These are phyloP conservation scores for Dimargaris xerosporica DNA, from an alignment of 192 early-diverging fungal genomes.

Conservation along the genomic window DNA sequence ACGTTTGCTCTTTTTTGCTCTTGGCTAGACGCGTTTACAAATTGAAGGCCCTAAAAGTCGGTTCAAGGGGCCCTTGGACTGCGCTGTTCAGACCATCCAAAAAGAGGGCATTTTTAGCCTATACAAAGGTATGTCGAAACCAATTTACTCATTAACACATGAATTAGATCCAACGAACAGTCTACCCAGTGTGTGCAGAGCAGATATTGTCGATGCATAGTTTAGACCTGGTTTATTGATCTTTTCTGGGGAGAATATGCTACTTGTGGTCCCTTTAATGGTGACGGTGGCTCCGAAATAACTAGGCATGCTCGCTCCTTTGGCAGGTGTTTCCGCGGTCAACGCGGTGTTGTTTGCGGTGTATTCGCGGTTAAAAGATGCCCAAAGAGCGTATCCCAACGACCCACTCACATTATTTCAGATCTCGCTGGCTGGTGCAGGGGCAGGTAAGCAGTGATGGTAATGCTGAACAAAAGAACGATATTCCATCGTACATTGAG, in stretches of 20 bases:
- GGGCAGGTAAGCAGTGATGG: constrained; percentile 52
- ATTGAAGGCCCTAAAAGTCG: constrained; percentile 32
- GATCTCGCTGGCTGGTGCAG: constrained; percentile 74
- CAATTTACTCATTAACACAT: no score
- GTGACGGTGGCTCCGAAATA: no score
- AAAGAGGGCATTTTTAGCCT: constrained; percentile 63
- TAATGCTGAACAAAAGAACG: no score
- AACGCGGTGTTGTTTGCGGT: constrained; percentile 77
- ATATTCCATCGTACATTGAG: no score
- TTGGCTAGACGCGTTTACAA: constrained; percentile 47
- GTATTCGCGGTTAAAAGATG: constrained; percentile 45
- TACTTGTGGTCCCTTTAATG: no score
- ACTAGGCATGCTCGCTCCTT: constrained; percentile 59
- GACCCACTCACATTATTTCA: constrained; percentile 43
- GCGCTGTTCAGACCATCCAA: constrained; percentile 61
- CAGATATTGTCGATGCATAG: no score
- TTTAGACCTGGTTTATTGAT: no score
- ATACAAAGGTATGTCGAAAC: constrained; percentile 55
- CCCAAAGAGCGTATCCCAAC: constrained; percentile 30
- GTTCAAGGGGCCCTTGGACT: constrained; percentile 65
- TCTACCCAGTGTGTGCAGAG: no score
- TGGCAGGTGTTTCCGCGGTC: constrained; percentile 67
- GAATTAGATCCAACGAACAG: no score
- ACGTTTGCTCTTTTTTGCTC: neutral
- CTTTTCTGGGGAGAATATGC: no score